phyloP scores from a whole-genome alignment of 2,329 filamentous ascomycete genomes.

The Ascochyta viciae-villosae region DNA sequence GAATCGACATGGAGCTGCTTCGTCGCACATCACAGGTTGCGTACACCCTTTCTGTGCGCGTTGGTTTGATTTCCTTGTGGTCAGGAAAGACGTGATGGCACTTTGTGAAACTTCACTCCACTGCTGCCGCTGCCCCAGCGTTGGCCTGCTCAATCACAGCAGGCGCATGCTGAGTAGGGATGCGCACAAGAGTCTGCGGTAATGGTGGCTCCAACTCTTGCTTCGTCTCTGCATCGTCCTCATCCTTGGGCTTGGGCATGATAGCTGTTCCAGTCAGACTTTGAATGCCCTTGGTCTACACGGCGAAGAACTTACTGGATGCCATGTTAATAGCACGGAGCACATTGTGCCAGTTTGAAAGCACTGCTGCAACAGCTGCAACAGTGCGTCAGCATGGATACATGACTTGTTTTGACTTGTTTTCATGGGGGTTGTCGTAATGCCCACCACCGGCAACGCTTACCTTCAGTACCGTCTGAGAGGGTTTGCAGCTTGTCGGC shows the following conservation, averaged over 20 bases:
- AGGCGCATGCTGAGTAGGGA: slow-evolving; percentile 75
- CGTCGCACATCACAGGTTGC: neutral
- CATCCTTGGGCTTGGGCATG: slow-evolving; percentile 67
- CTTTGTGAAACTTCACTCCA: slow-evolving; percentile 2
- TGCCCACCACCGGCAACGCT: slow-evolving; percentile 1
- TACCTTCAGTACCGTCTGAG: slow-evolving; percentile 82
- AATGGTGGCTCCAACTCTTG: slow-evolving; percentile 60
- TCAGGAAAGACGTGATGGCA: neutral
- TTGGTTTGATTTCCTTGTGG: neutral
- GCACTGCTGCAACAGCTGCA: slow-evolving; percentile 79
- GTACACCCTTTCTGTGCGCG: neutral
- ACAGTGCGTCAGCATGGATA: slow-evolving; percentile 1
- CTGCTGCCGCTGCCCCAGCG: slow-evolving; percentile 31
- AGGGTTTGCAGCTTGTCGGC: slow-evolving; percentile 80
- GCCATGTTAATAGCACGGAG: slow-evolving; percentile 86
- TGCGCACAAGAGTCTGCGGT: slow-evolving; percentile 83
- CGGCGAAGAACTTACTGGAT: slow-evolving; percentile 67
- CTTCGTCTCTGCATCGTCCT: slow-evolving; percentile 52
- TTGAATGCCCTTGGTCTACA: neutral
- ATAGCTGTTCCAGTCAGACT: slow-evolving; percentile 62
- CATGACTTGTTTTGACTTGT: neutral
- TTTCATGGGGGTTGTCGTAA: neutral
- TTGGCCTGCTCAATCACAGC: slow-evolving; percentile 44
- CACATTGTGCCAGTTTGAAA: slow-evolving; percentile 89
- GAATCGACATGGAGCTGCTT: neutral